Evolutionary conservation across 441 rosid species (phyloP).

Genomic region (Populus hybrid): DNA sequence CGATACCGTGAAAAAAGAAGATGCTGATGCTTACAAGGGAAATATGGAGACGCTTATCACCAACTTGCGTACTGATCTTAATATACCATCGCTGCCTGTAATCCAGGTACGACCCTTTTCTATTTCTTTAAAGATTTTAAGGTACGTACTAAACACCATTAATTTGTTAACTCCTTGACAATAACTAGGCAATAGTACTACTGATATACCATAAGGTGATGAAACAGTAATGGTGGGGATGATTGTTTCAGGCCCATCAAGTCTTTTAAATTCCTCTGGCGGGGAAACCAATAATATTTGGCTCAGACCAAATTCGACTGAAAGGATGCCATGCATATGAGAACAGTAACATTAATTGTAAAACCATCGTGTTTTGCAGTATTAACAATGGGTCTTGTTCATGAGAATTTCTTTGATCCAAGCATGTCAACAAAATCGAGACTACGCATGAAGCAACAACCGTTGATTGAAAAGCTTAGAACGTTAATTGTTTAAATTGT

Average conservation of each 20-base stretch:
- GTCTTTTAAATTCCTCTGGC: background rate
- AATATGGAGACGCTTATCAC: conserved; percentile 54
- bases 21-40: conserved; percentile 53
- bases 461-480: too few species aligned
- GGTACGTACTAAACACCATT: too few species aligned
- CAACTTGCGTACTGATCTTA: conserved; percentile 59
- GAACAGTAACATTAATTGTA: background rate
- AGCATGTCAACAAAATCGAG: background rate
- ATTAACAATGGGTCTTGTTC: background rate
- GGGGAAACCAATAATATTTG: background rate
- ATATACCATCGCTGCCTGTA: conserved; percentile 61
- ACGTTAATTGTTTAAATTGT: background rate
- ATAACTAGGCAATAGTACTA: too few species aligned
- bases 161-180: too few species aligned
- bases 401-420: background rate
- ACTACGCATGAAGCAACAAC: background rate
- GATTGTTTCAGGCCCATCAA: background rate
- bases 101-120: conserved; percentile 48
- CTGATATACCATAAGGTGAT: too few species aligned
- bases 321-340: too few species aligned
- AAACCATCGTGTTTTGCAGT: background rate
- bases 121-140: too few species aligned
- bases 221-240: background rate
- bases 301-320: background rate
- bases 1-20: conserved; percentile 44